These are phyloP conservation scores for Clonostachys rosea DNA, from an alignment of 2,329 filamentous ascomycete species.

Conservation along the genomic window DNA sequence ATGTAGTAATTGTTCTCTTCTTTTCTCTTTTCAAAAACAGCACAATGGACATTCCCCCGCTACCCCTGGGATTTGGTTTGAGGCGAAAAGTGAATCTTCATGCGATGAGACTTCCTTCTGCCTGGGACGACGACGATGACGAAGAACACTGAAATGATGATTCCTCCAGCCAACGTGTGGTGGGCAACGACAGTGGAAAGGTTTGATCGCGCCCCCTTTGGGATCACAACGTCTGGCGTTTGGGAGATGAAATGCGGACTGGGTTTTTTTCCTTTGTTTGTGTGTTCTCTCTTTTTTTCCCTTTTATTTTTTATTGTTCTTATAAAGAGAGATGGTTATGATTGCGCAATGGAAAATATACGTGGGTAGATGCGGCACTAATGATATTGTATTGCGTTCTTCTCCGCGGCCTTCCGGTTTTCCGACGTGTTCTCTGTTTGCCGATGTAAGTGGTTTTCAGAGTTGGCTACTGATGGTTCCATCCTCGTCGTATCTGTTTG, in stretches of 20 bases:
- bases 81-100: neutral
- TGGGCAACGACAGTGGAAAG: neutral
- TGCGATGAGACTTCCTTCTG: neutral
- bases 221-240: neutral
- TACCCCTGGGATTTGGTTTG: neutral
- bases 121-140: neutral
- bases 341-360: too few species aligned
- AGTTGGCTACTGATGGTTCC: too few species aligned
- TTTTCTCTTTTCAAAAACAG: neutral
- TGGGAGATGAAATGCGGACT: slow-evolving; percentile 1
- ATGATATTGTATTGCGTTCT: too few species aligned
- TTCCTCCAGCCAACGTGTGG: too few species aligned
- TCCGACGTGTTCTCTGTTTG: too few species aligned
- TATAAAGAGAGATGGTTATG: neutral
- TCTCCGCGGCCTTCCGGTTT: too few species aligned
- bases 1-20: too few species aligned
- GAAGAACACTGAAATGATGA: neutral
- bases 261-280: neutral
- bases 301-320: neutral
- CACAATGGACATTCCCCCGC: neutral
- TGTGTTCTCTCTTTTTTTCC: neutral
- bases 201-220: neutral
- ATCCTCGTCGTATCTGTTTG: too few species aligned
- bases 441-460: too few species aligned
- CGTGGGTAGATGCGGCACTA: too few species aligned